Conservation (phyloP, 192 early-diverging fungal species). For the Jimgerdemannia flammicorona region DNA sequence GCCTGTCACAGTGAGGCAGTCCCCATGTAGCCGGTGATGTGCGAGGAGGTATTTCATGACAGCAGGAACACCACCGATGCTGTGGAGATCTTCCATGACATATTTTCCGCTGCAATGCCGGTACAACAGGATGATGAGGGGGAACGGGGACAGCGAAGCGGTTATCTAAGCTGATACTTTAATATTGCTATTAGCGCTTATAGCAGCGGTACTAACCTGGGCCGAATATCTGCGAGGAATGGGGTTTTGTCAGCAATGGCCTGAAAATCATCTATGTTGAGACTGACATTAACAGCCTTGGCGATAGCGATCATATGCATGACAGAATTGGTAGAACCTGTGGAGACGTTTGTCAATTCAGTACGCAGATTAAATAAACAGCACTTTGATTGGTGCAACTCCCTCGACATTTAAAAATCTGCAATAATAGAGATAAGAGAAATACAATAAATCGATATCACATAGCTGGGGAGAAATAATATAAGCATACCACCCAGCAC, state of each 20-base stretch:
- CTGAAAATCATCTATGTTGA: constrained; percentile 96
- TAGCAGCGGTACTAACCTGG: constrained; percentile 43
- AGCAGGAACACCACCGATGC: constrained; percentile 90
- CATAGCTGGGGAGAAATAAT: neutral
- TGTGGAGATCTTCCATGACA: constrained; percentile 95
- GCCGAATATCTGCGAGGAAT: constrained; percentile 94
- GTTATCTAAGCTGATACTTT: neutral
- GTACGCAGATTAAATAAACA: neutral
- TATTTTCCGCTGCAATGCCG: constrained; percentile 75
- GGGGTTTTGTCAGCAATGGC: constrained; percentile 80
- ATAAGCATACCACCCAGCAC: constrained; percentile 60
- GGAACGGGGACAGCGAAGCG: neutral
- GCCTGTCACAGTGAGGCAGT: constrained; percentile 92
- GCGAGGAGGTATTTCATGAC: constrained; percentile 91
- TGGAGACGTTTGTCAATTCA: neutral
- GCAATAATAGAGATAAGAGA: no score
- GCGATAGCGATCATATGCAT: constrained; percentile 92
- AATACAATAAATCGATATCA: no score
- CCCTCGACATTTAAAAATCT: no score
- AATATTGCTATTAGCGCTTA: neutral
- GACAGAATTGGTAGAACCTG: constrained; percentile 94
- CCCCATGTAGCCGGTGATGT: constrained; percentile 81
- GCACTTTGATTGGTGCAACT: neutral
- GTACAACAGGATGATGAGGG: no score
- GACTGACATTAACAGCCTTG: constrained; percentile 70